Evolutionary conservation across 768 basidiomycete genomes (phyloP), one percentile per base, ranked within the genome.

Genomic region (Tylopilus balloui): DNA sequence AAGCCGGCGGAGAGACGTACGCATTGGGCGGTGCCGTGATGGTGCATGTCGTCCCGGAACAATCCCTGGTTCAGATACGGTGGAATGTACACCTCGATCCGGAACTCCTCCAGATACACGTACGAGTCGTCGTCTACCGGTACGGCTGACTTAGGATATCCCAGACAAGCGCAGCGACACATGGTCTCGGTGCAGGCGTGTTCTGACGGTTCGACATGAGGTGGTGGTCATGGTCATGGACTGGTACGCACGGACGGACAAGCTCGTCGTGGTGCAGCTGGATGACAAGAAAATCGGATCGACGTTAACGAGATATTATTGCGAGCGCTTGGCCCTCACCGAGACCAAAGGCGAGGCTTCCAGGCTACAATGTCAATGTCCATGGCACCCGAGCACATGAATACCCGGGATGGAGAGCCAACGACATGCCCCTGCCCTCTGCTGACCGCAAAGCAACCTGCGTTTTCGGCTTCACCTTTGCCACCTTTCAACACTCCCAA

Each of bases 31-130:
- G 88, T 0, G 87, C 84, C 19, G 73, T 80, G 62, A 81, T 85
- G 36, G 66, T 84, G 86, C 5, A 54, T 63, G 52, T 80, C 37
- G 77, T 83, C n/a, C 84, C 88, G 1, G 75, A 58, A 63, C 81
- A 75, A 68, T 10, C 86, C 86, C 54, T 78, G 68, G 53, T 69
- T 81, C 51, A 90, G 77, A 67, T 95, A 97, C 14, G 88, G 89
- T 6, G 95, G 95, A 58, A 88, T 78, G 70, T 95, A 96, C 23
- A 85, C 82, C 63, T 86, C 76, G 54, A 77, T 78, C 12, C 91
- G 78, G 68, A 89, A 84, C 62, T 94, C 89, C 54, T 92, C 83
- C 0, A 83, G 81, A 58, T 80, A 86, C 31, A 71, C 73, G 46
- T 53, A 46, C 11, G 69, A 48, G 15, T 63, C 63, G 24, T 72